Base-by-base conservation (phyloP, 2,329 filamentous ascomycete genomes). In the Triangularia verruculosa region DNA sequence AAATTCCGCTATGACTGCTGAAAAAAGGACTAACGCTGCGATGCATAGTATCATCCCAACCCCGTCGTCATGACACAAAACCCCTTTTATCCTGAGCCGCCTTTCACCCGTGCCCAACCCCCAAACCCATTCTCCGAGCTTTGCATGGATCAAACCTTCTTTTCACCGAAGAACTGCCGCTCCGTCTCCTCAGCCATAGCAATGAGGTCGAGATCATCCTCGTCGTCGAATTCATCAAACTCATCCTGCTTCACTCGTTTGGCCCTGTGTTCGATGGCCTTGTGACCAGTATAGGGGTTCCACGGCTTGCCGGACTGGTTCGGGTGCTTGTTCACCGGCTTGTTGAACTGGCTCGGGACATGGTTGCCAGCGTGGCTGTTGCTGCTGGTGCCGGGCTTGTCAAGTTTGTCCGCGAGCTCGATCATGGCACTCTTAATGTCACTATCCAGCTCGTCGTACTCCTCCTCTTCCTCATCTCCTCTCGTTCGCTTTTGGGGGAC, bases 401-500 rank as follows among this genome's bases (percentile, higher is more conserved):
- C 39, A 8, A 58, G 13, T 13, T 59, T 22, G 8, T 66, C 62
- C n/a, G 64, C 57, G 8, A 66, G 53, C 22, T 32, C 17, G 27
- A 61, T 22, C 11, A 66, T 57, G 51, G 57, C 61, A 47, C 24
- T 13, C 17, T 63, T 60, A 12, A 64, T 59, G 11, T 34, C 64
- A 47, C n/a, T 47, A 9, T 47, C 39, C 4, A 47, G 7, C 8
- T 57, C 53, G 22, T 58, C 61, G 20, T 60, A 64, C 7, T 56
- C 52, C 6, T 20, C 47, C n/a, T 39, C 39, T 8, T 24, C 4
- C 8, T 32, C 52, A 5, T 61, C 28, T n/a, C 57, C 52, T 54
- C n/a, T n/a, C 9, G 22, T 43, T 60, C 24, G 47, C 27, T 24
- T 30, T 22, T 30, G 17, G 15, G 9, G 39, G 7, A 47, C n/a